Base-by-base conservation (phyloP, 2,329 filamentous ascomycete genomes). In the Fusarium camptoceras region DNA sequence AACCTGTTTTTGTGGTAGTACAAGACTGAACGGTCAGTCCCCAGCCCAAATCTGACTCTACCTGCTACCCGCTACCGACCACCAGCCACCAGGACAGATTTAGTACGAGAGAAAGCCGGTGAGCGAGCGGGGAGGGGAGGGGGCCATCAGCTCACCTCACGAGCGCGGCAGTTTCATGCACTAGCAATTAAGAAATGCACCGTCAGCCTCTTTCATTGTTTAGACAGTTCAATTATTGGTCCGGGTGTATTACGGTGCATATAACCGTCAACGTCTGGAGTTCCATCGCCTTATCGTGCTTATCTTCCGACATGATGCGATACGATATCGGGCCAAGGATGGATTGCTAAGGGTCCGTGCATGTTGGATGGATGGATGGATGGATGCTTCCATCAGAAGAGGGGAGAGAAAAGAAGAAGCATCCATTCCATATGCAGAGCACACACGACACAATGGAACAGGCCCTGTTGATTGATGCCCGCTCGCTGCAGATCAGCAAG, bases 81-180 rank as follows among this genome's bases (percentile, higher is more conserved):
- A 49, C 48, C 48, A 53, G 50, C 61, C 59, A 49, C 59, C 50
- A 49, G 22, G n/a, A 37, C 34, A 37, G 10, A 37, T 7, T n/a
- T 12, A 64, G 25, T 41, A 49, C 30, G 22, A 14, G 53, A 31
- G 22, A 43, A 16, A 20, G 47, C 60, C 50, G 61, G 50, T 58
- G 61, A 64, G 60, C 8, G 31, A 62, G 59, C 30, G 59, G 59
- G 59, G 60, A 24, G 34, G 30, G n/a, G 24, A 24, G 34, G 30
- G n/a, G 24, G 20, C 22, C 47, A 39, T 25, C 43, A 28, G 18
- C 16, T 24, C 10, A 48, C 41, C 22, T 25, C 48, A 43, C 10
- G 37, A 28, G 28, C 43, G 30, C 31, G 41, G 41, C 50, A 34
- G 30, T 56, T 58, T 41, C 12, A 64, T 49, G 50, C 43, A 49